phyloP scores from a whole-genome alignment of 306 rosid genomes.

The Prunus kanzakura region DNA sequence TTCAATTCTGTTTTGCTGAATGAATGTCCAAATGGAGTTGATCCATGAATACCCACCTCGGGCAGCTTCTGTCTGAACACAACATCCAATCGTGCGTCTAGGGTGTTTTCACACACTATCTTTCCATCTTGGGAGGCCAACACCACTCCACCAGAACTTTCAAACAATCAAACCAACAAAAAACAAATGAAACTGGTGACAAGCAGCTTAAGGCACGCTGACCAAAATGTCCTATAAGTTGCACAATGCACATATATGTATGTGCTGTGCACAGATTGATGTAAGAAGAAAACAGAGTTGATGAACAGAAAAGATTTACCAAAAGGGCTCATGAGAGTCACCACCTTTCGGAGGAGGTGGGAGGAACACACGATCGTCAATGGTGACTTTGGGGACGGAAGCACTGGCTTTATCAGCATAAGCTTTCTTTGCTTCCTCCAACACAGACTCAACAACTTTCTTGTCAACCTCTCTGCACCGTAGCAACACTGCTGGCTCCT shows the following conservation, averaged over 20 bases:
- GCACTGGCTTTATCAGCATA: conserved; percentile 43
- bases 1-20: neutral
- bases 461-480: conserved; percentile 58
- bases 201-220: neutral
- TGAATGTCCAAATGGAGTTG: neutral
- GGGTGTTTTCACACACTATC: conserved; percentile 66
- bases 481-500: conserved; percentile 50
- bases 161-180: conserved; percentile 5
- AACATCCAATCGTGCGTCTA: conserved; percentile 54
- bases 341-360: conserved; percentile 40
- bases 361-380: conserved; percentile 52
- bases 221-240: neutral
- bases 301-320: conserved; percentile 30
- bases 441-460: conserved; percentile 45
- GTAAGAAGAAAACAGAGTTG: neutral
- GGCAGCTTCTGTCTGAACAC: conserved; percentile 58
- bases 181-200: neutral
- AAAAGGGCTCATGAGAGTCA: conserved; percentile 42
- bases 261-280: neutral
- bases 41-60: conserved; percentile 31
- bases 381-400: conserved; percentile 26
- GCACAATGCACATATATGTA: neutral
- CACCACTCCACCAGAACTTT: conserved; percentile 60
- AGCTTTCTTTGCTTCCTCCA: conserved; percentile 47
- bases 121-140: conserved; percentile 69